phyloP scores from a whole-genome alignment of 192 early-diverging fungal species.

The Coemansia interrupta region DNA sequence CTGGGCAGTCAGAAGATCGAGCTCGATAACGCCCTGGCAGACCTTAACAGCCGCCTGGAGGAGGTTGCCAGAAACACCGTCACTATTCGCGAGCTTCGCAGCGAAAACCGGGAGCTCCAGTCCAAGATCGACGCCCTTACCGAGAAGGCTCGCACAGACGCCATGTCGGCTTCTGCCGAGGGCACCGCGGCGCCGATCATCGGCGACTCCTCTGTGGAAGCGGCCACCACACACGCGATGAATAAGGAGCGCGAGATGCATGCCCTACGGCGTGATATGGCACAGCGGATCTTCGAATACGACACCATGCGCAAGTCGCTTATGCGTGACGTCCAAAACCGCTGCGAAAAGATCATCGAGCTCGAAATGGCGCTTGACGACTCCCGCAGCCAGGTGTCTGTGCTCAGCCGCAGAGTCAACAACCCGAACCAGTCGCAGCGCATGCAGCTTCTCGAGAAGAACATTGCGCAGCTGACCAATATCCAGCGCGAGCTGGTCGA shows the following conservation, averaged over 20 bases:
- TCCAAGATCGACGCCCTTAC: constrained; percentile 29
- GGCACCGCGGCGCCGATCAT: constrained; percentile 6
- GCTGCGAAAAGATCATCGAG: constrained; percentile 97
- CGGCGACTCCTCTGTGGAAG: constrained; percentile 19
- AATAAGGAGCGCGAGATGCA: constrained; percentile 57
- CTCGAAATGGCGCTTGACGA: constrained; percentile 97
- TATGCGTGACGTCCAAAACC: constrained; percentile 95
- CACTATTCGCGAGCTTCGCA: constrained; percentile 39
- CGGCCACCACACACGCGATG: constrained; percentile 49
- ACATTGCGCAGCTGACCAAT: constrained; percentile 91
- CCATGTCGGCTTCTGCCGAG: constrained; percentile 3
- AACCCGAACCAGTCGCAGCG: constrained; percentile 89
- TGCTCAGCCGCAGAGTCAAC: constrained; percentile 76
- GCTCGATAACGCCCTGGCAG: constrained; percentile 54
- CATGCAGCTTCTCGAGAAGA: constrained; percentile 96
- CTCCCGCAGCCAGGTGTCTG: constrained; percentile 88
- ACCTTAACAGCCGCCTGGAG: constrained; percentile 56
- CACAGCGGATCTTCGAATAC: constrained; percentile 82
- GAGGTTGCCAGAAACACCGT: constrained; percentile 62
- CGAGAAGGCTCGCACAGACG: constrained; percentile 16
- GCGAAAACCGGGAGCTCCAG: constrained; percentile 31
- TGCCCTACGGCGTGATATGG: constrained; percentile 52
- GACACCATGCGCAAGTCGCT: constrained; percentile 98
- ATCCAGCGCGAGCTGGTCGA: constrained; percentile 97
- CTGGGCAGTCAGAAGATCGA: constrained; percentile 66